These are phyloP conservation scores for Crithidia sp. DNA, from an alignment of 208 protist species.

Conservation along the genomic window DNA sequence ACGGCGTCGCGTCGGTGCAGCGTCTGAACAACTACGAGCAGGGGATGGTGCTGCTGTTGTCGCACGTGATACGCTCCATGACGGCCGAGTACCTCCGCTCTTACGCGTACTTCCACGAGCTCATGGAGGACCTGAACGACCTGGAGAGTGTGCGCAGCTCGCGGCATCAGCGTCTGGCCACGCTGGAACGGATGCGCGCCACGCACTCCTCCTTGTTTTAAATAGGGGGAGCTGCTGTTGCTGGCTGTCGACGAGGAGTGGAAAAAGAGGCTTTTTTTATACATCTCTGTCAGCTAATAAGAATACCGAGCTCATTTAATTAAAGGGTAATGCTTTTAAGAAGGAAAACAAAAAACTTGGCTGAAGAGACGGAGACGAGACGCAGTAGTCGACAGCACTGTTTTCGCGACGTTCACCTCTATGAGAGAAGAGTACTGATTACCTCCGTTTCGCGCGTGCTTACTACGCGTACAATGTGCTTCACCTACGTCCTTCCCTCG, in stretches of 20 bases:
- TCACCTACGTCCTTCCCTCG: no score
- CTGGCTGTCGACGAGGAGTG: no score
- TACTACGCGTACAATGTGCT: no score
- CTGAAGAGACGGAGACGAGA: no score
- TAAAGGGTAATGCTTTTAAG: no score
- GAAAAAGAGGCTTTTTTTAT: neutral
- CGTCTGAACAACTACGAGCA: constrained; percentile 72
- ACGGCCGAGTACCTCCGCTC: constrained; percentile 50
- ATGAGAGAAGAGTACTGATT: no score
- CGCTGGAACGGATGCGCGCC: constrained; percentile 65
- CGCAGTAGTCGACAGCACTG: no score
- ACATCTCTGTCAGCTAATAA: no score
- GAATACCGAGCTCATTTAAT: no score
- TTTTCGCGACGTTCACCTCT: no score
- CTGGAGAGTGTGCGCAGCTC: constrained; percentile 62
- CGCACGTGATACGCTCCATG: constrained; percentile 67
- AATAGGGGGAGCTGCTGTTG: neutral
- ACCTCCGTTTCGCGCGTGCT: no score
- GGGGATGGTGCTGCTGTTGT: constrained; percentile 75
- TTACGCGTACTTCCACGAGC: constrained; percentile 58
- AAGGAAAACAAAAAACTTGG: no score
- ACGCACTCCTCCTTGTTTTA: constrained; percentile 63
- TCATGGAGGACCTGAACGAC: constrained; percentile 75
- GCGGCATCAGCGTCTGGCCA: constrained; percentile 53
- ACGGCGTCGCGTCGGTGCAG: constrained; percentile 11